Percentiles rank a stretch among this genome's conserved stretches.
phyloP scores from a whole-genome alignment of 345 rosid species.

The Abelmoschus esculentus region DNA sequence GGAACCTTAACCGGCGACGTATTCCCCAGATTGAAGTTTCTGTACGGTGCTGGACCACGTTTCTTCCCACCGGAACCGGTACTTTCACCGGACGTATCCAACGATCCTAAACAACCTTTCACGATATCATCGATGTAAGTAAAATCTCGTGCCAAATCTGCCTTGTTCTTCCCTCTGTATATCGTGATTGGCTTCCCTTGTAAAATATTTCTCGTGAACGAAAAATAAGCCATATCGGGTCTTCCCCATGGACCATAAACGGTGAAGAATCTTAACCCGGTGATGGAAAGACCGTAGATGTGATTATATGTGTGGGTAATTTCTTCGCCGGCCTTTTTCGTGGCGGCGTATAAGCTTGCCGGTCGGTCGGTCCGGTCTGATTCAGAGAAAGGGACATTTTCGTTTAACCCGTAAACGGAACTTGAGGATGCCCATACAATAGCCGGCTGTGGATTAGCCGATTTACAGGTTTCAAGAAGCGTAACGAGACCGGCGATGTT shows the following conservation, averaged over 20 bases:
- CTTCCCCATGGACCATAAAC: constrained; percentile 91
- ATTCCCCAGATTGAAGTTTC: constrained; percentile 67
- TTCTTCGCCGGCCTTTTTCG: constrained; percentile 80
- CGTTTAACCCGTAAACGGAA: constrained; percentile 74
- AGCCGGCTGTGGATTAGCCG: constrained; percentile 74
- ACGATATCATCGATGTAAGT: constrained; percentile 76
- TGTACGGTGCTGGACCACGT: constrained; percentile 50
- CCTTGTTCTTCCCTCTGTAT: constrained; percentile 56
- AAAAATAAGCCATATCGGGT: constrained; percentile 86
- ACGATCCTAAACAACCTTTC: constrained; percentile 62
- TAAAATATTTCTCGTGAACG: constrained; percentile 49
- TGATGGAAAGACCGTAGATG: constrained; percentile 68
- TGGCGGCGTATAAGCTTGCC: constrained; percentile 85
- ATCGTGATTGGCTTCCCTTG: constrained; percentile 70
- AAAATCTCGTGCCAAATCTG: constrained; percentile 68
- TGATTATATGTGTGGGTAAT: constrained; percentile 76
- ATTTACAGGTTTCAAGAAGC: constrained; percentile 58
- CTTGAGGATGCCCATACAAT: constrained; percentile 82
- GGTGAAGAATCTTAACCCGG: constrained; percentile 73
- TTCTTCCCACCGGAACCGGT: constrained; percentile 88
- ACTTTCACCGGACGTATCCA: constrained; percentile 60
- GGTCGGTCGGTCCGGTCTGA: constrained; percentile 67
- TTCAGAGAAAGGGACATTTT: constrained; percentile 61
- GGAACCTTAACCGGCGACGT: constrained; percentile 77
- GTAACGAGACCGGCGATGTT: constrained; percentile 65